These are phyloP conservation scores for Globisporangium ultimum DNA, from an alignment of 352 stramenopile genomes.

Conservation along the genomic window DNA sequence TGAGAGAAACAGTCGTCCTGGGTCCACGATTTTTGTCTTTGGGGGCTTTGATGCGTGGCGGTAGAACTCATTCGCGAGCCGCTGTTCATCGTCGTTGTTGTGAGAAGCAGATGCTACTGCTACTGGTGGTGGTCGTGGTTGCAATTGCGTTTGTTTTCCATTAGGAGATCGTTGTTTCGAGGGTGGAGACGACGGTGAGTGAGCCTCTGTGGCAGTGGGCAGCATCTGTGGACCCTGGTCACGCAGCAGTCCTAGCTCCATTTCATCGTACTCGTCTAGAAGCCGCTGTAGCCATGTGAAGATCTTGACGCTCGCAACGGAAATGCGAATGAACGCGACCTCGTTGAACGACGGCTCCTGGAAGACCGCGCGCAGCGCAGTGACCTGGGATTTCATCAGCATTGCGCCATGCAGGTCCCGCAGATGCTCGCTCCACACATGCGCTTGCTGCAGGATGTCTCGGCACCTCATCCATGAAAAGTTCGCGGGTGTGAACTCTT, in stretches of 20 bases:
- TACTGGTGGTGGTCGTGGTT: slow-evolving; percentile 7
- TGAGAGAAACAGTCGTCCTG: slow-evolving; percentile 32
- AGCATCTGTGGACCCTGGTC: background rate
- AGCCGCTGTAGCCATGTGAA: slow-evolving; percentile 58
- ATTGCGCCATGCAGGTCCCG: slow-evolving; percentile 28
- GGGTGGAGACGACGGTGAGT: slow-evolving; percentile 1
- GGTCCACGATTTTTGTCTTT: slow-evolving; percentile 41
- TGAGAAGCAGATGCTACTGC: background rate
- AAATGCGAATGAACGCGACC: slow-evolving; percentile 46
- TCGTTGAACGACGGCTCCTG: slow-evolving; percentile 58
- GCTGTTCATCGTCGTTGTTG: slow-evolving; percentile 12
- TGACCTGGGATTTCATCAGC: slow-evolving; percentile 43
- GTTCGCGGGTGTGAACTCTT: slow-evolving; percentile 50
- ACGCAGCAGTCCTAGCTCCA: slow-evolving; percentile 42
- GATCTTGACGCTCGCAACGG: slow-evolving; percentile 56
- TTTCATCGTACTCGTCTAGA: slow-evolving; percentile 56
- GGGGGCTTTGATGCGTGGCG: slow-evolving; percentile 16
- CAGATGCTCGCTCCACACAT: slow-evolving; percentile 41
- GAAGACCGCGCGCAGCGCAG: slow-evolving; percentile 52
- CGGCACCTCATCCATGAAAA: slow-evolving; percentile 65
- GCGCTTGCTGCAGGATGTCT: slow-evolving; percentile 51
- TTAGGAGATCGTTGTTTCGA: background rate
- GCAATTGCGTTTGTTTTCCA: slow-evolving; percentile 1
- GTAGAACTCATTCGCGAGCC: slow-evolving; percentile 8
- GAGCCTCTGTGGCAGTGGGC: background rate